phyloP scores from a whole-genome alignment of 1,284 basidiomycete genomes.

The Puccinia novopanici region DNA sequence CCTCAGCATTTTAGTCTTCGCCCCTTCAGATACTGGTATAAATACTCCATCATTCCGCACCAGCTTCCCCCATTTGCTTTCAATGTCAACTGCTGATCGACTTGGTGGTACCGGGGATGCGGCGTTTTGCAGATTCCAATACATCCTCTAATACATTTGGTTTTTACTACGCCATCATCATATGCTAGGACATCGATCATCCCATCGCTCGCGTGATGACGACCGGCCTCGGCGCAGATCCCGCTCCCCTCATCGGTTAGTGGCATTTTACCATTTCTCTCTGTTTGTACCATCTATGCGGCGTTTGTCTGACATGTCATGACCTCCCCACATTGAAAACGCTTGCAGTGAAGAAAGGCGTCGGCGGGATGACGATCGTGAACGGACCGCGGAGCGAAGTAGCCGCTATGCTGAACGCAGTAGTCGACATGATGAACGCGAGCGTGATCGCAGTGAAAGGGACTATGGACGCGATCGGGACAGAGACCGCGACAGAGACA shows the following conservation, averaged over 20 bases:
- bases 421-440: slow-evolving; percentile 53
- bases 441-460: slow-evolving; percentile 60
- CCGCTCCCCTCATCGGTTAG: slow-evolving; percentile 48
- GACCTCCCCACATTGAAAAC: not conserved
- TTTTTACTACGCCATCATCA: slow-evolving; percentile 1
- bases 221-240: slow-evolving; percentile 42
- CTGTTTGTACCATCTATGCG: not conserved
- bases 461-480: slow-evolving; percentile 62
- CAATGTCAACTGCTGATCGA: not conserved
- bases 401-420: slow-evolving; percentile 54
- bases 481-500: slow-evolving; percentile 52
- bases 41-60: not conserved
- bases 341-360: slow-evolving; percentile 41
- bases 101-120: slow-evolving; percentile 4
- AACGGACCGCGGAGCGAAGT: slow-evolving; percentile 61
- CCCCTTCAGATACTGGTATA: not conserved
- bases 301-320: not conserved
- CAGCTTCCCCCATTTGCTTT: not conserved
- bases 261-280: not conserved
- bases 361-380: slow-evolving; percentile 33
- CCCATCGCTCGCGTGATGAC: slow-evolving; percentile 43
- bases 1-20: not conserved
- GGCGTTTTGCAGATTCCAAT: not conserved
- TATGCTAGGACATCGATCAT: slow-evolving; percentile 46
- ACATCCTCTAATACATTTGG: slow-evolving; percentile 14